These are phyloP conservation scores for Aschersonia sp. DNA, from an alignment of 2,329 filamentous ascomycete species.

Conservation along the genomic window DNA sequence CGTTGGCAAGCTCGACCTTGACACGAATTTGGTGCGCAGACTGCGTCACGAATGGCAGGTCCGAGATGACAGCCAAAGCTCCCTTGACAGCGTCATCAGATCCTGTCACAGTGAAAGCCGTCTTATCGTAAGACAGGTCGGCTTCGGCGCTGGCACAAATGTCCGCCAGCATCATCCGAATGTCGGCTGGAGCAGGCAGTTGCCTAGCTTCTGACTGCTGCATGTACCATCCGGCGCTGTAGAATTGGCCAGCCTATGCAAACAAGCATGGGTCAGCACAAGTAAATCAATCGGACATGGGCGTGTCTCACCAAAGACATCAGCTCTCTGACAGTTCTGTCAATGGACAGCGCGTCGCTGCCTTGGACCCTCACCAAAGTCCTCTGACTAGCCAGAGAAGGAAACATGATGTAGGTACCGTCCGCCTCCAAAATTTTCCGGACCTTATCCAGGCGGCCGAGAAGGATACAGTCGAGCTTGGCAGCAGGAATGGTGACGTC, in stretches of 20 bases:
- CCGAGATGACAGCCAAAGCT: constrained; percentile 85
- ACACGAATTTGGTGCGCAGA: constrained; percentile 88
- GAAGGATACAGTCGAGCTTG: constrained; percentile 89
- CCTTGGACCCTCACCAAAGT: constrained; percentile 83
- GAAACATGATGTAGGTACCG: constrained; percentile 88
- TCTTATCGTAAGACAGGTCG: constrained; percentile 86
- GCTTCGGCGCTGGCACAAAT: constrained; percentile 95
- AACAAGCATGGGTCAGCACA: constrained; percentile 8
- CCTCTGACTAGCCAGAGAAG: constrained; percentile 71
- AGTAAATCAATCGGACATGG: not conserved
- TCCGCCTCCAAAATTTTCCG: constrained; percentile 96
- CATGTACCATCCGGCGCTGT: constrained; percentile 93
- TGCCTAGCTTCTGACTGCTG: constrained; percentile 57
- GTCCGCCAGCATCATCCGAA: constrained; percentile 82
- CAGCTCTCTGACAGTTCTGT: constrained; percentile 87
- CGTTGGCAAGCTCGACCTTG: constrained; percentile 96
- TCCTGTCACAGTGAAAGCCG: constrained; percentile 86
- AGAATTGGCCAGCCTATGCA: constrained; percentile 79
- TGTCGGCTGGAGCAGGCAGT: constrained; percentile 52
- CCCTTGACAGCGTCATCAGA: constrained; percentile 94
- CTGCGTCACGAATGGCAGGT: constrained; percentile 77
- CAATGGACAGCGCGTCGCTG: constrained; percentile 82
- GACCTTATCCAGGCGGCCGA: constrained; percentile 87
- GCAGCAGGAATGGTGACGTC: constrained; percentile 78
- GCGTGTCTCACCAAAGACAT: constrained; percentile 64